A percentile compares a stretch with the other conserved stretches of the same genome.
Conservation (phyloP, 2,329 filamentous ascomycete genomes). For the Stachybotrys chartarum region DNA sequence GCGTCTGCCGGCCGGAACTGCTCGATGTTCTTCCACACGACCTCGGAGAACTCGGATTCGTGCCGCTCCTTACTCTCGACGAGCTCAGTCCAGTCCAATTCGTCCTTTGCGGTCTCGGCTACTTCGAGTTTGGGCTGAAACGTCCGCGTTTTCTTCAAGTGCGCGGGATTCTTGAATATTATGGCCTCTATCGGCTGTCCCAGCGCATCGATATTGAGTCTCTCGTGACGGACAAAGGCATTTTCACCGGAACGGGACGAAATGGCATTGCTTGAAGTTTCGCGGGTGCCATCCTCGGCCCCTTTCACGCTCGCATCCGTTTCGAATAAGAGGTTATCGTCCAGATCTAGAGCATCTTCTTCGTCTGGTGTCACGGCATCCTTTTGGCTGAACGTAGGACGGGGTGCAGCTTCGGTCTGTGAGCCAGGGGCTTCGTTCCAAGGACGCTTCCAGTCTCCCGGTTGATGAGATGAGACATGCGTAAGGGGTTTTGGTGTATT, state of each 20-base stretch:
- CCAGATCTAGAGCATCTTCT: neutral
- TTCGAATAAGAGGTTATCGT: neutral
- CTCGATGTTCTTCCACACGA: constrained; percentile 39
- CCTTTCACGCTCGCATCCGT: neutral
- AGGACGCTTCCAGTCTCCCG: neutral
- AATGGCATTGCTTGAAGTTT: neutral
- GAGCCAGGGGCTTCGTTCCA: neutral
- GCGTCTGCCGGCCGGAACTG: constrained; percentile 34
- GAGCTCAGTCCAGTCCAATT: constrained; percentile 23
- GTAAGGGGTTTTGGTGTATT: no score
- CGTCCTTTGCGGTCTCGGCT: constrained; percentile 7
- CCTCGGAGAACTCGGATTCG: constrained; percentile 17
- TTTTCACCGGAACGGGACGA: no score
- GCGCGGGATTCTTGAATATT: constrained; percentile 34
- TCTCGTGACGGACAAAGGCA: constrained; percentile 17
- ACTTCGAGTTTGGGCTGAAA: constrained; percentile 8
- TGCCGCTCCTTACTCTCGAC: constrained; percentile 16
- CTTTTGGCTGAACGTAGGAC: neutral
- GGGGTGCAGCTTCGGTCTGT: neutral
- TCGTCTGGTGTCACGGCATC: neutral
- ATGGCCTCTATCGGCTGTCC: constrained; percentile 35
- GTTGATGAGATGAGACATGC: no score
- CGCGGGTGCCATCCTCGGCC: neutral
- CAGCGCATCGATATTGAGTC: constrained; percentile 23
- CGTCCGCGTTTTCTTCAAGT: constrained; percentile 12